phyloP scores from a whole-genome alignment of 371 early-diverging fungal species.

The Lichtheimia ornata region DNA sequence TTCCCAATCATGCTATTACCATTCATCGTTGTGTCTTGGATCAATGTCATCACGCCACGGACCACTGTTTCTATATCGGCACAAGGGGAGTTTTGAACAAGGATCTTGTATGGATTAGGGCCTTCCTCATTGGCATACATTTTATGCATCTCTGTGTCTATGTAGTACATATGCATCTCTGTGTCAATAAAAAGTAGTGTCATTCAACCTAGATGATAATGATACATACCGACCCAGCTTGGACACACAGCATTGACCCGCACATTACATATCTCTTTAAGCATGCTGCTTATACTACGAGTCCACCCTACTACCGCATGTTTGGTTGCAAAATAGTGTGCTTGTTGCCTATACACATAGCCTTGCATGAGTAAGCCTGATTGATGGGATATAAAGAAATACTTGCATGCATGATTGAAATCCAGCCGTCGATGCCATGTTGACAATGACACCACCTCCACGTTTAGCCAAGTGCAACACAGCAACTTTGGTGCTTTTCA shows the following conservation, averaged over 20 bases:
- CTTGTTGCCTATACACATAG: neutral
- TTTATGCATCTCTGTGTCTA: too few relatives aligned
- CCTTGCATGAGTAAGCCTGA: neutral
- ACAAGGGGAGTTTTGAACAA: neutral
- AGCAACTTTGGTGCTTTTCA: conserved; percentile 37
- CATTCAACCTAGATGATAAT: neutral
- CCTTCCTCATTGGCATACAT: too few relatives aligned
- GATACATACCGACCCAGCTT: neutral
- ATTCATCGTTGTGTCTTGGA: conserved; percentile 1
- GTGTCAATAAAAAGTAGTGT: too few relatives aligned
- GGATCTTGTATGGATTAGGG: too few relatives aligned
- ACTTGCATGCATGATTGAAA: conserved; percentile 3
- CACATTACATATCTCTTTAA: conserved; percentile 19
- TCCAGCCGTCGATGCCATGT: conserved; percentile 28
- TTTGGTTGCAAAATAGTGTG: conserved; percentile 12
- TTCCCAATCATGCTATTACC: neutral
- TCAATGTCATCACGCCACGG: neutral
- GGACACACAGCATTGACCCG: conserved; percentile 21
- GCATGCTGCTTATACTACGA: conserved; percentile 8
- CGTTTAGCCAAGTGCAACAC: conserved; percentile 39
- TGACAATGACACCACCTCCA: conserved; percentile 52
- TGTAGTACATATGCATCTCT: too few relatives aligned
- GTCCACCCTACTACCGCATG: conserved; percentile 28
- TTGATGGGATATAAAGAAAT: neutral
- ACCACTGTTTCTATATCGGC: neutral